phyloP scores from a whole-genome alignment of 2,329 filamentous ascomycete genomes.

The Sarocladium strictum region DNA sequence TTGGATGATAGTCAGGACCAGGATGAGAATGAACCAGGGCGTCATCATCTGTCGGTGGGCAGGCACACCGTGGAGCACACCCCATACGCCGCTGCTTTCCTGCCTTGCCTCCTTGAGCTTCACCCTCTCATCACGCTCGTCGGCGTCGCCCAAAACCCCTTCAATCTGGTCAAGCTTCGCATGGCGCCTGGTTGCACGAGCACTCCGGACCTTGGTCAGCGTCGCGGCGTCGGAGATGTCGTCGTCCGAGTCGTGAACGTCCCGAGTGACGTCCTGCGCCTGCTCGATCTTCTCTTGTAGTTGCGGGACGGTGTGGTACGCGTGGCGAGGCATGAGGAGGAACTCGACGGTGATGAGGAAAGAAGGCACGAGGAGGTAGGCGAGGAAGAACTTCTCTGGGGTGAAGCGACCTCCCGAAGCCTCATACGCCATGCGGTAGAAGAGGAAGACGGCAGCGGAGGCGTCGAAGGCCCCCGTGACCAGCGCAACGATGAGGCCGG shows the following conservation, averaged over 20 bases:
- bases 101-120: conserved; percentile 53
- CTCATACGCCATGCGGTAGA: conserved; percentile 67
- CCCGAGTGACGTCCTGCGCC: conserved; percentile 28
- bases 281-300: conserved; percentile 34
- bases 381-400: conserved; percentile 34
- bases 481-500: conserved; percentile 68
- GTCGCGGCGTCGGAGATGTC: conserved; percentile 42
- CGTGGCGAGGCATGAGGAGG: conserved; percentile 31
- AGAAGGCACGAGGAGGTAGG: conserved; percentile 28
- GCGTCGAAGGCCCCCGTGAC: conserved; percentile 78
- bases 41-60: conserved; percentile 59
- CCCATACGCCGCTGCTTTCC: conserved; percentile 60
- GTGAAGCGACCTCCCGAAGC: conserved; percentile 34
- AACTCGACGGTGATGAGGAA: conserved; percentile 31
- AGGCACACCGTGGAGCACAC: conserved; percentile 61
- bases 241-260: conserved; percentile 48
- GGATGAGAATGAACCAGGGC: conserved; percentile 67
- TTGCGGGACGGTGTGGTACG: conserved; percentile 33
- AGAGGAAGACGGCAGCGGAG: conserved; percentile 68
- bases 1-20: conserved; percentile 54
- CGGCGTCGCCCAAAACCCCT: conserved; percentile 51
- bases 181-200: conserved; percentile 45
- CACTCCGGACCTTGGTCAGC: conserved; percentile 33
- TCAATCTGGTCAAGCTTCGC: conserved; percentile 57
- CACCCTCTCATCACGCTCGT: conserved; percentile 48